A percentile compares a stretch with the other conserved stretches of the same genome.
Conservation (phyloP, 179 eudicot species). For the Actinidia arguta region DNA sequence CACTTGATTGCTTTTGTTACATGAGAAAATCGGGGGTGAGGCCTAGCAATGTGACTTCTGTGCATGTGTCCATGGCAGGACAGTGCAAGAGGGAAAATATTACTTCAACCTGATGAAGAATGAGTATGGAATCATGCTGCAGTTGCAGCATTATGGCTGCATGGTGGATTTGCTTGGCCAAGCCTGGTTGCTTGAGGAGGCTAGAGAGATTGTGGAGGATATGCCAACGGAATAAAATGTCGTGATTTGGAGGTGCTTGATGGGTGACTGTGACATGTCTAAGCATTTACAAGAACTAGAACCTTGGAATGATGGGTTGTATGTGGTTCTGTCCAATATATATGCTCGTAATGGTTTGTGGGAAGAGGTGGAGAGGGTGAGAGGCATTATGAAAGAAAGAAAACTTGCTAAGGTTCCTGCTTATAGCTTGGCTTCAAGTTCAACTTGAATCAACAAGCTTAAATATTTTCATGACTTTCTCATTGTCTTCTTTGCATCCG, state of each 20-base stretch:
- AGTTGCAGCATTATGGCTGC: slow-evolving; percentile 79
- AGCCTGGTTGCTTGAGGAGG: slow-evolving; percentile 78
- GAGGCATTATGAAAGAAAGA: slow-evolving; percentile 64
- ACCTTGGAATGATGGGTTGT: slow-evolving; percentile 85
- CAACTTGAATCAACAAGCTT: slow-evolving; percentile 10
- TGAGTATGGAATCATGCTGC: slow-evolving; percentile 52
- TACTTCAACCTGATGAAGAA: slow-evolving; percentile 63
- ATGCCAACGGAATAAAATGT: slow-evolving; percentile 84
- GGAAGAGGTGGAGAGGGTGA: slow-evolving; percentile 65
- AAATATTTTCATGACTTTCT: neutral
- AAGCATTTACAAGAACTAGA: slow-evolving; percentile 64
- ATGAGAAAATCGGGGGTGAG: slow-evolving; percentile 59
- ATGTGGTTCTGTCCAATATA: slow-evolving; percentile 74
- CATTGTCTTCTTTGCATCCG: too few species aligned
- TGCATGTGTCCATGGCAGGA: slow-evolving; percentile 87
- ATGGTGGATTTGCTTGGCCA: slow-evolving; percentile 90
- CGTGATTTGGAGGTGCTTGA: slow-evolving; percentile 79
- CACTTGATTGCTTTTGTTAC: slow-evolving; percentile 50
- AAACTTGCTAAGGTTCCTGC: slow-evolving; percentile 73
- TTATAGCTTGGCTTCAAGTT: slow-evolving; percentile 52
- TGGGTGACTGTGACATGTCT: slow-evolving; percentile 91
- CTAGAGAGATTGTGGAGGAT: slow-evolving; percentile 61
- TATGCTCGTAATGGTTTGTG: slow-evolving; percentile 77
- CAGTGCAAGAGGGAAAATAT: slow-evolving; percentile 66
- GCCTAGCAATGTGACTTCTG: slow-evolving; percentile 79